Percentiles rank a stretch among this genome's conserved stretches.
Evolutionary conservation across 495 filamentous ascomycete genomes (phyloP).

Genomic region (Neohortaea acidophila): DNA sequence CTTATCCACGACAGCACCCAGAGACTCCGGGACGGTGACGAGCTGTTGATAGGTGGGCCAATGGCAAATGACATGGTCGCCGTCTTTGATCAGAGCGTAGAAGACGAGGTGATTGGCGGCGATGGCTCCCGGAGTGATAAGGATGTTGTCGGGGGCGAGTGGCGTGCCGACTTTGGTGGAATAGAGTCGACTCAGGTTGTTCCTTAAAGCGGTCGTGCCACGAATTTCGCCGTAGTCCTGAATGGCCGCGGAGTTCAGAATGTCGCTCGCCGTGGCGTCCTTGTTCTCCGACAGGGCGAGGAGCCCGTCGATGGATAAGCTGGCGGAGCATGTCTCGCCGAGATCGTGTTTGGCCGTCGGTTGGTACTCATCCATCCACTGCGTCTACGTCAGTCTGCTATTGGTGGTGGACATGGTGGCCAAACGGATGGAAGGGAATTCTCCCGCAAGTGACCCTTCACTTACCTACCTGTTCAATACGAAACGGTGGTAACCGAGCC

Average conservation of each 20-base stretch:
- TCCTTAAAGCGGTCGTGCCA: conserved; percentile 47
- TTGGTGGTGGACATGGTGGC: conserved; percentile 3
- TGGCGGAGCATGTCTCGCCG: conserved; percentile 74
- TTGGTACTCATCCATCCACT: conserved; percentile 90
- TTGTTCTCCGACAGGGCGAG: conserved; percentile 41
- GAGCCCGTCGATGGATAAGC: conserved; percentile 63
- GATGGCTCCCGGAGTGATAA: conserved; percentile 72
- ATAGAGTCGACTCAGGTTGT: conserved; percentile 51
- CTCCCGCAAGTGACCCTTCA: no score
- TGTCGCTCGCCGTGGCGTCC: conserved; percentile 20
- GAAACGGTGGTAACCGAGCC: conserved; percentile 36
- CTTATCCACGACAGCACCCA: conserved; percentile 67
- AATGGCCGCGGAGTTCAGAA: conserved; percentile 32
- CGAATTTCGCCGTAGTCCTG: conserved; percentile 59
- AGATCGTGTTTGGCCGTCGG: conserved; percentile 60
- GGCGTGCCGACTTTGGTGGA: conserved; percentile 35
- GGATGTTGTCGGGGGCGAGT: conserved; percentile 47
- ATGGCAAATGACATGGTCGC: conserved; percentile 80
- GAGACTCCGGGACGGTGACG: conserved; percentile 56
- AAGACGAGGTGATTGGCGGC: conserved; percentile 66
- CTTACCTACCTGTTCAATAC: conserved; percentile 54
- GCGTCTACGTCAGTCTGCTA: no score
- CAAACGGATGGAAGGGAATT: neutral
- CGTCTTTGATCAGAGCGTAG: conserved; percentile 59
- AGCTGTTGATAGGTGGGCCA: conserved; percentile 86